Evolutionary conservation across 2,329 filamentous ascomycete species (phyloP), one percentile per base, ranked within the genome.

Genomic region (Grosmannia clavigera): DNA sequence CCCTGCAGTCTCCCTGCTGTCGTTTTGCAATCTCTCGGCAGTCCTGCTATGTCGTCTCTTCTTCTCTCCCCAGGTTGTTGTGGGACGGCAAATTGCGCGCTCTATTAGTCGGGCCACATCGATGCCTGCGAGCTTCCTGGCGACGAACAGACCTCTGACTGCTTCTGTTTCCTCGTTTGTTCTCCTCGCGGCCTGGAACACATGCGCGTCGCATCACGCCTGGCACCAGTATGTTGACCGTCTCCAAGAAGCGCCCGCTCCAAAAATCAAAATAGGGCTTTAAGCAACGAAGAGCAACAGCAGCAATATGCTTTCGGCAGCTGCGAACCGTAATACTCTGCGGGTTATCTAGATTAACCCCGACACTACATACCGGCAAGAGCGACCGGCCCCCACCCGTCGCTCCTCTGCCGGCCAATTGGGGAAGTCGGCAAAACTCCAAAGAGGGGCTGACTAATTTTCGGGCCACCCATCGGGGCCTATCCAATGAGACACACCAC

Each of bases 301-400:
- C 48, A 27, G 48, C 22, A 50, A 51, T 51, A 51, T 27, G 25
- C 51, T 35, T 38, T 55, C 52, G 52, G 52, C 52, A 55, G 52
- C 31, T 55, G 31, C 52, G 52, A 55, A 38, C 52, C 12, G 4
- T 14, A 31, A 33, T 31, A 33, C 29, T 33, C 29, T 25, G 19
- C 52, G 52, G 52, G 52, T 55, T 55, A 55, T 55, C 52, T 55
- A 55, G 52, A 55, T 55, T 55, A 12, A 31, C 52, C 52, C 38
- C 52, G 29, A 11, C 19, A 27, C n/a, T 25, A 25, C 29, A 7
- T 31, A 4, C 14, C 50, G 50, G 50, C 50, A 52, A 16, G 50
- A 29, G 25, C 50, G 27, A 29, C 22, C 10, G 25, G 10, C 22
- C 50, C 12, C 25, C 50, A 27, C 22, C 5, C 27, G 7, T n/a